Percentiles rank a stretch among this genome's conserved stretches.
These are phyloP conservation scores for Umbilicus rupestris DNA, from an alignment of 164 flowering plant species.

Conservation along the genomic window DNA sequence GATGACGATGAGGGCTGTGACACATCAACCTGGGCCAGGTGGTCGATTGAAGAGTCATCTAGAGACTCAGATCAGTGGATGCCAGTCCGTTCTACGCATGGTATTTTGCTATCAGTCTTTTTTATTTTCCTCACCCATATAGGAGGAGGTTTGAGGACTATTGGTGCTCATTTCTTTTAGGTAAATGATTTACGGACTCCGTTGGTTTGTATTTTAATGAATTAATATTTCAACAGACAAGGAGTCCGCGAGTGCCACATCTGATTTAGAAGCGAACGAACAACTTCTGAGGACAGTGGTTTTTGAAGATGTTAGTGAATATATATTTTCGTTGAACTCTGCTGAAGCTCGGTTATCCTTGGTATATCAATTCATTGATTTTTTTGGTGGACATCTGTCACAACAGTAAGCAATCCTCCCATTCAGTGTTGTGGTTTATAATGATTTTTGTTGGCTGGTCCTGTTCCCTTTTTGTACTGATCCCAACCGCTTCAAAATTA, in stretches of 20 bases:
- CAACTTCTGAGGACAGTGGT: constrained; percentile 49
- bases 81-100: constrained; percentile 64
- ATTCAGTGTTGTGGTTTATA: not conserved
- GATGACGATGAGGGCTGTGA: constrained; percentile 53
- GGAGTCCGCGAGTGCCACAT: constrained; percentile 17
- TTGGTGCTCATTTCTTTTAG: not conserved
- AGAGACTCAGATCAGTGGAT: constrained; percentile 77
- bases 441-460: not conserved
- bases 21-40: constrained; percentile 59
- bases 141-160: not conserved
- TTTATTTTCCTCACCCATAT: not conserved
- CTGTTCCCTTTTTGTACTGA: not conserved
- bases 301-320: constrained; percentile 81
- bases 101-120: constrained; percentile 18
- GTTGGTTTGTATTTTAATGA: not conserved
- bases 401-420: constrained; percentile 36
- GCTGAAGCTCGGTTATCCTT: constrained; percentile 64
- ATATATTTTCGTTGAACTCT: constrained; percentile 65
- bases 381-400: constrained; percentile 69
- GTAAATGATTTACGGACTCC: not conserved
- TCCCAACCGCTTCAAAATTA: not conserved
- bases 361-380: constrained; percentile 63
- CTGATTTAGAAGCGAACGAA: constrained; percentile 49
- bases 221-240: not conserved
- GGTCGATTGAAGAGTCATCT: constrained; percentile 71